Percentiles rank a stretch among this genome's conserved stretches.
These are phyloP conservation scores for Aquilaria agallochum DNA, from an alignment of 441 rosid species.

Conservation along the genomic window DNA sequence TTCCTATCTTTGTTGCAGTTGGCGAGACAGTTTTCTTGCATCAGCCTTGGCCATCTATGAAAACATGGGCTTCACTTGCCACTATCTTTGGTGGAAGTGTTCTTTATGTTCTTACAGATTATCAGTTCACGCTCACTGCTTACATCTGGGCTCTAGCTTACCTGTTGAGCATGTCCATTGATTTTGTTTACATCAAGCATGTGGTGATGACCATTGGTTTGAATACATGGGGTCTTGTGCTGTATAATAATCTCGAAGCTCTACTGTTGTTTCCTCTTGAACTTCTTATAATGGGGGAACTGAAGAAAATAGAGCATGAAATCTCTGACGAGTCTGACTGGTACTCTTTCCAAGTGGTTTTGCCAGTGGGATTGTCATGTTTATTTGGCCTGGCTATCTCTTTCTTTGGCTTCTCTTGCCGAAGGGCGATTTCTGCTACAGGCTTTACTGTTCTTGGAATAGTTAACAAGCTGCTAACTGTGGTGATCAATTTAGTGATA, in stretches of 20 bases:
- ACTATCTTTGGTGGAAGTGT: slow-evolving; percentile 88
- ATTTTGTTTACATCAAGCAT: slow-evolving; percentile 95
- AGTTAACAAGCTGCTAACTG: slow-evolving; percentile 87
- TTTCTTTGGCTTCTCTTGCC: slow-evolving; percentile 95
- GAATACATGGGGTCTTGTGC: slow-evolving; percentile 92
- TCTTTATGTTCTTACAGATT: slow-evolving; percentile 82
- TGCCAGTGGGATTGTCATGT: slow-evolving; percentile 81
- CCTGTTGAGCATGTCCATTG: slow-evolving; percentile 84
- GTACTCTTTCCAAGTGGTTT: slow-evolving; percentile 59
- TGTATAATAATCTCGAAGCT: slow-evolving; percentile 95
- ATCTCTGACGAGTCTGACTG: slow-evolving; percentile 63
- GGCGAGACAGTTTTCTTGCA: slow-evolving; percentile 84
- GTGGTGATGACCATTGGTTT: slow-evolving; percentile 95
- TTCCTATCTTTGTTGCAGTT: slow-evolving; percentile 90
- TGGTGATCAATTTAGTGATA: slow-evolving; percentile 74
- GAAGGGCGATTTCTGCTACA: slow-evolving; percentile 90
- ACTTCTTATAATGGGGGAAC: slow-evolving; percentile 91
- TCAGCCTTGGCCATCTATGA: slow-evolving; percentile 83
- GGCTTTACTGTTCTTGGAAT: slow-evolving; percentile 97
- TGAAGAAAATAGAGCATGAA: slow-evolving; percentile 85
- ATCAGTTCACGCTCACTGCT: slow-evolving; percentile 81
- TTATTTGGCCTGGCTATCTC: slow-evolving; percentile 82
- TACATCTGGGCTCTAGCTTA: slow-evolving; percentile 93
- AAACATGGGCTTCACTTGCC: slow-evolving; percentile 72
- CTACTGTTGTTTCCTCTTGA: slow-evolving; percentile 87